Conservation (phyloP, 148 eudicot genomes). For the Chenopodium berlandieri region DNA sequence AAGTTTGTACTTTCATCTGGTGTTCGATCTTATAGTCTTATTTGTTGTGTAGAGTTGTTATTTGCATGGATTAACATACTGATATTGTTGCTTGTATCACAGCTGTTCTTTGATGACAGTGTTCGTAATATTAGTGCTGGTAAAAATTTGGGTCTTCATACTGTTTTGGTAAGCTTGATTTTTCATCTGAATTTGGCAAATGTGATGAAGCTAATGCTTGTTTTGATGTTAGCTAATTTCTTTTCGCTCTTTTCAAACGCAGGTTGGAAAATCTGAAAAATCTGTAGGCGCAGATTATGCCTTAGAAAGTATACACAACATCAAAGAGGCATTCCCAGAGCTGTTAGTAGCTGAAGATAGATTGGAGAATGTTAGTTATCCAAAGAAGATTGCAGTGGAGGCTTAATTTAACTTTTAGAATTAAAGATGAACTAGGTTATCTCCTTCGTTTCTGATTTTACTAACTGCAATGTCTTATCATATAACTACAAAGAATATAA, state of each 20-base stretch:
- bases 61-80: background rate
- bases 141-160: constrained; percentile 56
- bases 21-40: background rate
- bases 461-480: background rate
- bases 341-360: constrained; percentile 56
- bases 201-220: background rate
- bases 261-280: constrained; percentile 78
- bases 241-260: background rate
- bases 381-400: constrained; percentile 54
- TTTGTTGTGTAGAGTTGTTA: background rate
- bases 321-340: constrained; percentile 84
- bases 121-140: constrained; percentile 72
- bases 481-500: background rate
- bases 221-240: background rate
- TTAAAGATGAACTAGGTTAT: background rate
- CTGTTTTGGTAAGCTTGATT: constrained; percentile 62
- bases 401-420: constrained; percentile 37
- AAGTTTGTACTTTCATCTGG: constrained; percentile 21
- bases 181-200: background rate
- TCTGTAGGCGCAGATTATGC: constrained; percentile 65
- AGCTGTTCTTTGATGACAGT: constrained; percentile 91
- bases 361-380: constrained; percentile 37
- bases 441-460: background rate
- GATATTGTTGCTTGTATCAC: constrained; percentile 18
- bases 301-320: constrained; percentile 85